Conservation (phyloP, 345 rosid species). For the Dipteronia sinensis region DNA sequence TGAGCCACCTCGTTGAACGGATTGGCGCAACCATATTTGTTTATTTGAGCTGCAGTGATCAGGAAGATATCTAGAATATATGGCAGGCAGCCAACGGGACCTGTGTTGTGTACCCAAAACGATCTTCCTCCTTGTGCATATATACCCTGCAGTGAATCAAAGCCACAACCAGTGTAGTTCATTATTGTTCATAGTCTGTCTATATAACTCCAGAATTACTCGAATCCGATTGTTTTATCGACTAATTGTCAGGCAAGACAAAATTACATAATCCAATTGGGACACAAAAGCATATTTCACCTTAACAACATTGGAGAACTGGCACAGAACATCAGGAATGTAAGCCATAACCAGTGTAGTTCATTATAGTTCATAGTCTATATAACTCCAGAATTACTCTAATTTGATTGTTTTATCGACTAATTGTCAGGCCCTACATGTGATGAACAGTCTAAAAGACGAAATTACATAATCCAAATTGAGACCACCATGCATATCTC, state of each 20-base stretch:
- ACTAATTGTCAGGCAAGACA: too few species aligned
- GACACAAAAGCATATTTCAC: constrained; percentile 19
- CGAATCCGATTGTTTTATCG: too few species aligned
- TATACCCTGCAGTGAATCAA: constrained; percentile 31
- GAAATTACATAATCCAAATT: background rate
- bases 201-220: too few species aligned
- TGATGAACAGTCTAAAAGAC: too few species aligned
- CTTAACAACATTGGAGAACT: constrained; percentile 39
- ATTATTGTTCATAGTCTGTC: too few species aligned
- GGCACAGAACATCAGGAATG: constrained; percentile 55
- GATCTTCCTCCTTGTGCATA: constrained; percentile 68
- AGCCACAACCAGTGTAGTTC: too few species aligned
- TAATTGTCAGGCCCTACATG: too few species aligned
- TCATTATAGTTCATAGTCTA: too few species aligned
- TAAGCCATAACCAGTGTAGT: constrained; percentile 38
- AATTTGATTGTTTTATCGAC: too few species aligned
- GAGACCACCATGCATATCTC: background rate
- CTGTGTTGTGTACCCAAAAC: constrained; percentile 84
- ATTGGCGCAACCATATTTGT: constrained; percentile 59
- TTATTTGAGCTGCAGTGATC: constrained; percentile 37
- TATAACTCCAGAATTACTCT: too few species aligned
- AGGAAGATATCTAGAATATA: constrained; percentile 53
- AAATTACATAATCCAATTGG: background rate
- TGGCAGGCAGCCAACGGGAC: constrained; percentile 70
- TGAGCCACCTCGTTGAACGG: constrained; percentile 65